Base-by-base conservation (phyloP, 768 basidiomycete species). In the Xerocomellus amylosporus region DNA sequence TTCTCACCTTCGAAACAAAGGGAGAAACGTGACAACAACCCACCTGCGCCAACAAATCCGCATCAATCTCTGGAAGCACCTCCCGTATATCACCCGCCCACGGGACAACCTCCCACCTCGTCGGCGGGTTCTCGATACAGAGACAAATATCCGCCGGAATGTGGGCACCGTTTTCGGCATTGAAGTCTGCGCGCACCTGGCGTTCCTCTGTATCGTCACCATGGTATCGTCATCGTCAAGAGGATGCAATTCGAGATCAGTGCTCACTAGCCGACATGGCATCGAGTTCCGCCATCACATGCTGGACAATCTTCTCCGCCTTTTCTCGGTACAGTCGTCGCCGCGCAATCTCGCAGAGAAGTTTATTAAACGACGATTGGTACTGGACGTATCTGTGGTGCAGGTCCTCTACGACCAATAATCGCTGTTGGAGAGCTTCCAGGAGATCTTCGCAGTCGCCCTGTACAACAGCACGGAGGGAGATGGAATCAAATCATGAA, bases 141-240 rank as follows among this genome's bases (percentile, higher is more conserved):
- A 91, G 72, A 65, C 91, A 93, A 37, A 93, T 77, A 59, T 93
- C 91, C 58, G 85, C 80, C 1, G 90, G 90, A 2, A 93, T 77
- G 66, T 87, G 81, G 13, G 77, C 77, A 0, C 89, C 90, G 46
- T 92, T 84, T 43, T 86, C 85, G 4, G 76, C 75, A 56, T 90
- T 89, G 69, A 93, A 93, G 33, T 77, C 78, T 44, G 79, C 77
- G 36, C 91, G 80, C 13, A 80, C 68, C 53, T 76, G 74, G 20
- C 77, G 77, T 67, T 93, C 91, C 73, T 89, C 90, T 93, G 64
- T 8, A 4, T 8, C 36, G 17, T 8, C 31, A 14, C 13, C 14
- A 13, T 15, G n/a, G 38, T 6, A n/a, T 24, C 38, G 43, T 13
- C 40, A 7, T 33, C 5, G 22, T 38, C 37, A 31, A 17, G 5